phyloP scores from a whole-genome alignment of 1,284 basidiomycete species.

The Naganishia liquefaciens region DNA sequence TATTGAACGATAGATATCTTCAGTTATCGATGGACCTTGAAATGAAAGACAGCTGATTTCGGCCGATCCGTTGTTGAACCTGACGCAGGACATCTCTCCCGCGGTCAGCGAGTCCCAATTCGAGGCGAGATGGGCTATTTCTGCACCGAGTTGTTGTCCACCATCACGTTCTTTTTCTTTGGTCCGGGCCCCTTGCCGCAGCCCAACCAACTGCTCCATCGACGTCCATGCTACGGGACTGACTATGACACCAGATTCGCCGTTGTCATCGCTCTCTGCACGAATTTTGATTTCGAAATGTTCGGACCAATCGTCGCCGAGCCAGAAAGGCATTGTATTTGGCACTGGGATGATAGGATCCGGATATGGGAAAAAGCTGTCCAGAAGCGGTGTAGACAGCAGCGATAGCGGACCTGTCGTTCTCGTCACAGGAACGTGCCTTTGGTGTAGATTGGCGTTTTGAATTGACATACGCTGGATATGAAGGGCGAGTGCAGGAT shows the following conservation, averaged over 20 bases:
- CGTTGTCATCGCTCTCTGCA: not conserved
- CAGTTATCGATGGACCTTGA: not conserved
- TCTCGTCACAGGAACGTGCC: not conserved
- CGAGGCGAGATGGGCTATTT: constrained; percentile 1
- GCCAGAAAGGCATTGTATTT: constrained; percentile 19
- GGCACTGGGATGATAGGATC: constrained; percentile 45
- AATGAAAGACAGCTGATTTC: not conserved
- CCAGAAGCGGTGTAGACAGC: constrained; percentile 44
- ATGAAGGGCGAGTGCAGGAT: constrained; percentile 83
- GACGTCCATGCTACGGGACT: constrained; percentile 27
- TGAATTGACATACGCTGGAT: constrained; percentile 64
- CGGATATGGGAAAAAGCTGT: constrained; percentile 49
- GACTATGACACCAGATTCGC: constrained; percentile 17
- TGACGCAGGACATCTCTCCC: constrained; percentile 12
- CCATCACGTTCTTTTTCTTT: not conserved
- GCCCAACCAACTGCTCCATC: constrained; percentile 12
- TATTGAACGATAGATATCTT: constrained; percentile 11
- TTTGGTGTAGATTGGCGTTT: constrained; percentile 51
- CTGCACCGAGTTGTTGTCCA: not conserved
- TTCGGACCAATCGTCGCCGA: constrained; percentile 33
- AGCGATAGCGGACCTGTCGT: constrained; percentile 39
- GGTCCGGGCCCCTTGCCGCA: not conserved
- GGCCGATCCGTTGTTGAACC: not conserved
- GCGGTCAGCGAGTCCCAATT: constrained; percentile 16
- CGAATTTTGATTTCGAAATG: constrained; percentile 12